Base-by-base conservation (phyloP, 1,139 yeast genomes). In the Torulaspora pretoriensis region DNA sequence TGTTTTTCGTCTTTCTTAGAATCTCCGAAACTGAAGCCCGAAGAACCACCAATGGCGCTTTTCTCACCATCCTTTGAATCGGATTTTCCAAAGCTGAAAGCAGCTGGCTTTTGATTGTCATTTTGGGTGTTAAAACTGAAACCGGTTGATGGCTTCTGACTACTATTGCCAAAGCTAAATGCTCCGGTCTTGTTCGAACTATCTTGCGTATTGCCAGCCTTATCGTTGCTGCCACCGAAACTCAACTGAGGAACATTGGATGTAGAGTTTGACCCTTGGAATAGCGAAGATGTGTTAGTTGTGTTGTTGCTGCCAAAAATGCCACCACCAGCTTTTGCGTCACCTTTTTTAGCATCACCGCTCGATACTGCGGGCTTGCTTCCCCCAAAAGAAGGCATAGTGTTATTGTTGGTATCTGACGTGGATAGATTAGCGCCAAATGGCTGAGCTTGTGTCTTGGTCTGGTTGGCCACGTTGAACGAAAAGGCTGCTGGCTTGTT, bases 291-390 rank as follows among this genome's bases (percentile, higher is more conserved):
- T 23, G 47, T 37, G 5, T 43, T 31, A 5, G 17, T 42, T 13
- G 49, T 38, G 23, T 43, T 33, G 35, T 42, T 42, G 41, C 35
- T 42, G 10, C 46, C 52, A n/a, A 47, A 36, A 24, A 27, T 38
- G 27, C 27, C 37, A 2, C 39, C 44, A 12, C 43, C 39, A 24
- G 39, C 31, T 38, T 40, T 40, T 10, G 42, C 17, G 6, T 30
- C 43, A 22, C 25, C 38, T 31, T 31, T 34, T 19, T 37, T 40
- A 26, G 36, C 43, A 14, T 28, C 28, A 1, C 16, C 33, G 9
- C 12, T 12, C 28, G 35, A n/a, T 22, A 38, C 17, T 27, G 44
- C 14, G 9, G 43, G 35, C 14, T 42, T 31, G 19, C 39, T 33
- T 19, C 33, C 29, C 12, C 47, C 47, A 30, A 38, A 40, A 16